Conservation (phyloP, 148 eudicot genomes). For the Amaranthus hypochondriacus region DNA sequence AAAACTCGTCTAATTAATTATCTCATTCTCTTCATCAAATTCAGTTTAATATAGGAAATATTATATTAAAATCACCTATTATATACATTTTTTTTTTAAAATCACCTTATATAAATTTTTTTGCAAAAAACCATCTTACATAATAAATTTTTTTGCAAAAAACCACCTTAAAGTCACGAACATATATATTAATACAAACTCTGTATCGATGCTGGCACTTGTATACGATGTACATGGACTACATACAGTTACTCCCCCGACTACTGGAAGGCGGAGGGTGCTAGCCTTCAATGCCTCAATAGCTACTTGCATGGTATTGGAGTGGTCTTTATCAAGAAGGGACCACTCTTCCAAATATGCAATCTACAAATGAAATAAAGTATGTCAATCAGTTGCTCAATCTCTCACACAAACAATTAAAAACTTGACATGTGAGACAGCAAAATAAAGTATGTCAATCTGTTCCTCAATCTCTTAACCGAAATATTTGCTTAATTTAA, state of each 20-base stretch:
- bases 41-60: too few species aligned
- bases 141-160: too few species aligned
- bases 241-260: slow-evolving; percentile 86
- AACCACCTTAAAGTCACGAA: slow-evolving; percentile 4
- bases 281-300: slow-evolving; percentile 92
- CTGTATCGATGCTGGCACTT: slow-evolving; percentile 7
- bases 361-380: slow-evolving; percentile 42
- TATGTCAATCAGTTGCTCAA: background rate
- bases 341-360: slow-evolving; percentile 80
- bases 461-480: too few species aligned
- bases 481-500: too few species aligned
- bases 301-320: slow-evolving; percentile 71
- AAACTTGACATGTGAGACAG: background rate
- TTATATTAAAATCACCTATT: too few species aligned
- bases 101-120: too few species aligned
- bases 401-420: background rate
- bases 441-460: too few species aligned
- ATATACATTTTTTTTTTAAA: too few species aligned
- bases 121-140: too few species aligned
- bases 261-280: slow-evolving; percentile 96
- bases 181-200: slow-evolving; percentile 9
- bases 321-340: slow-evolving; percentile 67
- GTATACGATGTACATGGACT: background rate
- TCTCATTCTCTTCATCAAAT: too few species aligned
- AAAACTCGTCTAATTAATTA: too few species aligned